These are phyloP conservation scores for Colletotrichum tropicicola DNA, from an alignment of 2,329 filamentous ascomycete genomes.

Conservation along the genomic window DNA sequence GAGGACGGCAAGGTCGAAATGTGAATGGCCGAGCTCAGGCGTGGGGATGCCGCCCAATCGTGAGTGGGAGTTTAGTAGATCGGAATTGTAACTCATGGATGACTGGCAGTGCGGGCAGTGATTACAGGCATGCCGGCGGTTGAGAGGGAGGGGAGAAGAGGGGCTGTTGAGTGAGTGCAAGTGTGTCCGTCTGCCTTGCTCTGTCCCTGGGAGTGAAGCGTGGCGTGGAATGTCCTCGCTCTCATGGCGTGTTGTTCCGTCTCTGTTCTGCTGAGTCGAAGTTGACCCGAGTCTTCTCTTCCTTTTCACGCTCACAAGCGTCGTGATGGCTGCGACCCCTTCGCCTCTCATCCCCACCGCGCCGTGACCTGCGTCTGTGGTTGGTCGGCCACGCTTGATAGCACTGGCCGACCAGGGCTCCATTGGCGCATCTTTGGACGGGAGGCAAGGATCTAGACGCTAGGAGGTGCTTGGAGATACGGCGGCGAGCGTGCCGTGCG, in stretches of 20 bases:
- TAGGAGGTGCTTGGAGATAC: constrained; percentile 14
- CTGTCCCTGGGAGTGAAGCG: background rate
- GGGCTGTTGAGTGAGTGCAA: constrained; percentile 5
- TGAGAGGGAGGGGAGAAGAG: background rate
- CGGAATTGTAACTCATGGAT: background rate
- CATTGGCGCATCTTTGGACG: constrained; percentile 25
- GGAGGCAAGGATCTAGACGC: constrained; percentile 24
- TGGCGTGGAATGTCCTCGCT: background rate
- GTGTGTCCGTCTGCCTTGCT: background rate
- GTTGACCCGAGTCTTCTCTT: background rate
- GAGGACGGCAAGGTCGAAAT: background rate
- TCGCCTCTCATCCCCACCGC: constrained; percentile 10
- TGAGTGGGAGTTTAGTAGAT: background rate
- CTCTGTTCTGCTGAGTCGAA: background rate
- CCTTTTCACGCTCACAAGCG: constrained; percentile 3
- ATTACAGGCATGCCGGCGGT: constrained; percentile 5
- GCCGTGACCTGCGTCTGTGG: background rate
- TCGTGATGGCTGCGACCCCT: constrained; percentile 22
- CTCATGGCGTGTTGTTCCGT: background rate
- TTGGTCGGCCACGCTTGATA: background rate
- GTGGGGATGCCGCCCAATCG: background rate
- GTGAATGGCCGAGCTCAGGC: background rate
- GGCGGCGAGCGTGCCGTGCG: background rate
- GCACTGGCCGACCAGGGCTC: background rate
- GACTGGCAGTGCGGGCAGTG: background rate